These are phyloP conservation scores for Alternaria brassicicola DNA, from an alignment of 2,329 filamentous ascomycete genomes.

Conservation along the genomic window DNA sequence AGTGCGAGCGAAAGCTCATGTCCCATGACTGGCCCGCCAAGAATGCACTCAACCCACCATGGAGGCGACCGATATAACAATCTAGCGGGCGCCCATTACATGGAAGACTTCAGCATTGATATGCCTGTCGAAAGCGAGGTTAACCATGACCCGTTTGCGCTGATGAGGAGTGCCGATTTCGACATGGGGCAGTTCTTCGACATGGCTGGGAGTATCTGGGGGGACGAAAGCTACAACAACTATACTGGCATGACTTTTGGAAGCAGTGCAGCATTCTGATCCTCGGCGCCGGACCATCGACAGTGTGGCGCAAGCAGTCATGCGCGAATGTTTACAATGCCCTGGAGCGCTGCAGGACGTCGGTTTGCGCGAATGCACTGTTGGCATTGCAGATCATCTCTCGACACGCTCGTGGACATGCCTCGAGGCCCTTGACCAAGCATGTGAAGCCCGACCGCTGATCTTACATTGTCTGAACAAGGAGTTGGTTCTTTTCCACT, in stretches of 20 bases:
- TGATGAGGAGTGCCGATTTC: conserved; percentile 36
- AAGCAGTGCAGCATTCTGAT: background rate
- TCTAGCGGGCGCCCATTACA: conserved; percentile 3
- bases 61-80: background rate
- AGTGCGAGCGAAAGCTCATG: conserved; percentile 11
- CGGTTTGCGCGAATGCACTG: background rate
- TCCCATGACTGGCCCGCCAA: conserved; percentile 8
- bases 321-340: background rate
- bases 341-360: background rate
- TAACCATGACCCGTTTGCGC: conserved; percentile 26
- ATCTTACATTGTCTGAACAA: background rate
- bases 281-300: background rate
- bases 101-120: conserved; percentile 1
- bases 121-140: conserved; percentile 4
- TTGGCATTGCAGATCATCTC: background rate
- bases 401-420: conserved; percentile 1
- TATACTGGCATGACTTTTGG: conserved; percentile 37
- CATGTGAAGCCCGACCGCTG: background rate
- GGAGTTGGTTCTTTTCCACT: background rate
- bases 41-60: conserved; percentile 5
- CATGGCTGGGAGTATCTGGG: conserved; percentile 36
- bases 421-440: background rate
- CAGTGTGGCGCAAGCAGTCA: background rate
- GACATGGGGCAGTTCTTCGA: conserved; percentile 46
- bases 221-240: conserved; percentile 28